phyloP scores from a whole-genome alignment of 1,284 basidiomycete genomes.

The Bjerkandera adusta region DNA sequence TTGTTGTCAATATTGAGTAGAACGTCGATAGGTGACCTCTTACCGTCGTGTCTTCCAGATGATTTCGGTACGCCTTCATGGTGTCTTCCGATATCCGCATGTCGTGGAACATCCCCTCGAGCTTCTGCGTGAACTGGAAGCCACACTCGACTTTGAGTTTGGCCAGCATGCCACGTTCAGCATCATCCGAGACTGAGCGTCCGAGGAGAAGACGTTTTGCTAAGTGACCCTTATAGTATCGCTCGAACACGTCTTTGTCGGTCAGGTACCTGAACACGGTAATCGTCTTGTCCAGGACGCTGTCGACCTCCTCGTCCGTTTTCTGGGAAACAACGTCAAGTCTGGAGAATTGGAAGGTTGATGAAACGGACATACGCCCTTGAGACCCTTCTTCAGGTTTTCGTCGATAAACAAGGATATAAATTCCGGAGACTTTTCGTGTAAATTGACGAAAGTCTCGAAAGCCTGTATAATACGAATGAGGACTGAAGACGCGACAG shows the following conservation, averaged over 20 bases:
- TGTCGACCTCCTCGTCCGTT: slow-evolving; percentile 91
- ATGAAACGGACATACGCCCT: slow-evolving; percentile 66
- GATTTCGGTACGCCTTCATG: slow-evolving; percentile 70
- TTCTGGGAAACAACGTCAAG: slow-evolving; percentile 53
- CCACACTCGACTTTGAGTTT: slow-evolving; percentile 98
- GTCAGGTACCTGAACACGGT: slow-evolving; percentile 92
- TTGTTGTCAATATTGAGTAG: background rate
- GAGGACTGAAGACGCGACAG: slow-evolving; percentile 7
- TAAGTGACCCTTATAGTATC: slow-evolving; percentile 96
- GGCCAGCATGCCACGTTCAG: slow-evolving; percentile 96
- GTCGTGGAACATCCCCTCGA: slow-evolving; percentile 99
- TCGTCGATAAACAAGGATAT: slow-evolving; percentile 98
- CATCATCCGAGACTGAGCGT: slow-evolving; percentile 94
- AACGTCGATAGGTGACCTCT: slow-evolving; percentile 19
- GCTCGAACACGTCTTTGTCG: slow-evolving; percentile 98
- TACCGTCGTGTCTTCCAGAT: slow-evolving; percentile 57
- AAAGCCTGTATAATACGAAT: slow-evolving; percentile 65
- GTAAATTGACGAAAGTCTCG: slow-evolving; percentile 88
- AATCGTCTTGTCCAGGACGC: slow-evolving; percentile 91
- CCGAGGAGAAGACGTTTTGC: slow-evolving; percentile 88
- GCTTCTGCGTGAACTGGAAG: slow-evolving; percentile 95
- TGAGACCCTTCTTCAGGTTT: slow-evolving; percentile 92
- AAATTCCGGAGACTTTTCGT: slow-evolving; percentile 89
- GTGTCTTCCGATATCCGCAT: slow-evolving; percentile 90
- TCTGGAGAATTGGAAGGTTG: background rate